phyloP scores from a whole-genome alignment of 257 asterid species.

The Anisodus acutangulus region DNA sequence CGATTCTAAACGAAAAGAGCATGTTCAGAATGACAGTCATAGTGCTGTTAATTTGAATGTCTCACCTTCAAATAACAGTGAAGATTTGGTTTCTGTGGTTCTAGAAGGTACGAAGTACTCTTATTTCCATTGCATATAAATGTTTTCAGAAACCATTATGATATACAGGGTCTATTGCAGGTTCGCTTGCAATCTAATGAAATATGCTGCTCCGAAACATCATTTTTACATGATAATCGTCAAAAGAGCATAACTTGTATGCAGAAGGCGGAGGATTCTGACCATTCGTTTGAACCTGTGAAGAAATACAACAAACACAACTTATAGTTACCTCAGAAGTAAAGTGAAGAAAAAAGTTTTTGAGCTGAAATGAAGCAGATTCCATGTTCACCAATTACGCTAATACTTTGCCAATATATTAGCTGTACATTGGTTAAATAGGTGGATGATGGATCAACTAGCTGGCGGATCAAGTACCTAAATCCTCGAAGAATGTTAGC shows the following conservation, averaged over 20 bases:
- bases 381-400: no score
- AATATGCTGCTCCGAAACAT: conserved; percentile 43
- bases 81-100: conserved; percentile 46
- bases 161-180: conserved; percentile 37
- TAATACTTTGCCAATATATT: no score
- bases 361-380: background rate
- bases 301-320: conserved; percentile 24
- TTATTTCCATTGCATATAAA: background rate
- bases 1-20: conserved; percentile 39
- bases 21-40: conserved; percentile 32
- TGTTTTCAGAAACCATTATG: background rate
- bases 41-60: conserved; percentile 33
- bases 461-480: no score
- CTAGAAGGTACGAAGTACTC: conserved; percentile 48
- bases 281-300: conserved; percentile 5
- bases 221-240: conserved; percentile 55
- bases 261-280: conserved; percentile 36
- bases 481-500: no score
- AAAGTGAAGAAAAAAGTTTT: background rate
- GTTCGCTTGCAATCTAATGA: conserved; percentile 46
- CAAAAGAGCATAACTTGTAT: conserved; percentile 56
- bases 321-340: conserved; percentile 20
- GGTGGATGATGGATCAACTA: no score
- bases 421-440: no score
- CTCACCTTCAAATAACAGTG: conserved; percentile 38